Conservation (phyloP, 2,329 filamentous ascomycete genomes). For the Penicillium freii region DNA sequence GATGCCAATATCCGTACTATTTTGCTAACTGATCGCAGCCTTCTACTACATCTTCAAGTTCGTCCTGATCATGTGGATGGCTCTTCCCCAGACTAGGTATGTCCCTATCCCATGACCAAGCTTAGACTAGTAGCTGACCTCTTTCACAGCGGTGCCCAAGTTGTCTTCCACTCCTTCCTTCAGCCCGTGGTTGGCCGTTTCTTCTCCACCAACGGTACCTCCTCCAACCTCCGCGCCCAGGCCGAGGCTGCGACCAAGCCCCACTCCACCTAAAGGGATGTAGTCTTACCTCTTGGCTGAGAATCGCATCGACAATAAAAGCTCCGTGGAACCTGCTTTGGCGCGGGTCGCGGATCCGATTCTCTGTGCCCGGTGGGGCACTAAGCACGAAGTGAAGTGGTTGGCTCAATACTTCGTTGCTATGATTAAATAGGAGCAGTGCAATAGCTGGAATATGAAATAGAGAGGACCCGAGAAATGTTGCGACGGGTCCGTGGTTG, state of each 20-base stretch:
- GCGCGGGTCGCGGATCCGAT: conserved; percentile 20
- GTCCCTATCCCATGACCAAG: conserved; percentile 34
- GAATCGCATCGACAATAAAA: conserved; percentile 24
- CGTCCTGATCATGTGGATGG: conserved; percentile 93
- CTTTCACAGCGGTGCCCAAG: conserved; percentile 74
- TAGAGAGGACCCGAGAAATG: conserved; percentile 8
- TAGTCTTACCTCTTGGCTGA: conserved; percentile 13
- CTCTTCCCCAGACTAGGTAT: conserved; percentile 90
- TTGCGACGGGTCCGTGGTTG: conserved; percentile 9
- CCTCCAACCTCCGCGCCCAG: conserved; percentile 84
- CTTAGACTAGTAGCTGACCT: conserved; percentile 3
- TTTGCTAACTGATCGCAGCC: conserved; percentile 46
- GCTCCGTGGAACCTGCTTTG: conserved; percentile 4
- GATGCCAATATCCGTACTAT: neutral
- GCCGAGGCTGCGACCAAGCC: conserved; percentile 66
- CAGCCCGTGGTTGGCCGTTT: conserved; percentile 89
- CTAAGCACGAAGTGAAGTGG: neutral
- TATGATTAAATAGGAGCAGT: conserved; percentile 16
- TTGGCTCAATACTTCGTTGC: conserved; percentile 5
- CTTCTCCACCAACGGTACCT: conserved; percentile 74
- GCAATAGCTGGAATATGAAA: conserved; percentile 6
- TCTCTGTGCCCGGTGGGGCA: conserved; percentile 10
- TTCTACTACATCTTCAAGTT: conserved; percentile 99
- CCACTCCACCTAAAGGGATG: conserved; percentile 58
- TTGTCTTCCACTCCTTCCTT: conserved; percentile 95